Conservation (phyloP, 2,329 filamentous ascomycete genomes). For the Monosporascus cannonballus region DNA sequence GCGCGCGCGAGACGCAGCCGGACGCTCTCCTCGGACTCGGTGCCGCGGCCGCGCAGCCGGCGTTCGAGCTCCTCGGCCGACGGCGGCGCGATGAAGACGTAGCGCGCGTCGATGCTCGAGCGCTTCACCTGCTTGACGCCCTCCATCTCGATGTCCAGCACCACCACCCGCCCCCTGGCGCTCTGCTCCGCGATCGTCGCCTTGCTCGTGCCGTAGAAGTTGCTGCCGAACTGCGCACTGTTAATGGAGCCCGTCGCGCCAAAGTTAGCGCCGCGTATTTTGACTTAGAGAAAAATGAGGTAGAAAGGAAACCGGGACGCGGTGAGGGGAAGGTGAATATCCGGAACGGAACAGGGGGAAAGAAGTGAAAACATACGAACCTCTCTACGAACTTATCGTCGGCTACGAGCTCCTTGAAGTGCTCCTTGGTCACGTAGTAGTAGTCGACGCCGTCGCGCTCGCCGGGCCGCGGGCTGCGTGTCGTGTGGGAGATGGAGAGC, state of each 20-base stretch:
- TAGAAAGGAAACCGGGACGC: neutral
- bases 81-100: constrained; percentile 80
- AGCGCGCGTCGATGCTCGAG: constrained; percentile 67
- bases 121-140: constrained; percentile 90
- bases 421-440: constrained; percentile 63
- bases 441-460: constrained; percentile 77
- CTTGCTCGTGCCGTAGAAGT: constrained; percentile 81
- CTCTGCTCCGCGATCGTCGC: constrained; percentile 71
- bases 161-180: constrained; percentile 65
- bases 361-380: neutral
- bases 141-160: constrained; percentile 97
- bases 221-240: constrained; percentile 75
- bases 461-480: constrained; percentile 66
- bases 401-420: constrained; percentile 63
- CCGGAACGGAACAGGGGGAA: constrained; percentile 18
- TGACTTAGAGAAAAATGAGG: neutral
- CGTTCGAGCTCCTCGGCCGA: constrained; percentile 67
- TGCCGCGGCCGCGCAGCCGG: constrained; percentile 67
- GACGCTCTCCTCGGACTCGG: constrained; percentile 70
- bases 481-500: constrained; percentile 68
- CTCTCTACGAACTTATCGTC: constrained; percentile 74
- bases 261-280: too few relatives aligned
- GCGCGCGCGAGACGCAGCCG: constrained; percentile 66
- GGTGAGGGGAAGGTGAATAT: neutral
- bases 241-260: neutral